Evolutionary conservation across 163 green algal species (phyloP).

Genomic region (Chloroidium sp.): DNA sequence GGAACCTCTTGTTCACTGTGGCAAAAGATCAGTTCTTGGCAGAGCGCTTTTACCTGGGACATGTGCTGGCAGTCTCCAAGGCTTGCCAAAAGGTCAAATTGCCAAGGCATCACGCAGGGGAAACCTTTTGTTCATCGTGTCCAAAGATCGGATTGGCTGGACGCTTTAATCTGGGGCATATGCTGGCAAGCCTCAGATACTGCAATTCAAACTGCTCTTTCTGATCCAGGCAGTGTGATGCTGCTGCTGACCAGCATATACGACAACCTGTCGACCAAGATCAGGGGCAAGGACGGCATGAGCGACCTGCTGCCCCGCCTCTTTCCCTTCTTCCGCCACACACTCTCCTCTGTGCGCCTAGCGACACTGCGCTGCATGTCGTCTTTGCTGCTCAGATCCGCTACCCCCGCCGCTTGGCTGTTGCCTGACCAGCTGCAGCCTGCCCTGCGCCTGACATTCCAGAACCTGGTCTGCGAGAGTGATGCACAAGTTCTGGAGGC

Average conservation of each 20-base stretch:
- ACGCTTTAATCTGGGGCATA: no score
- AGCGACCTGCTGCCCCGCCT: constrained; percentile 56
- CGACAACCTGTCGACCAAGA: background rate
- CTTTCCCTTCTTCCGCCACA: constrained; percentile 81
- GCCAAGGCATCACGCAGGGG: no score
- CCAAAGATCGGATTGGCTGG: no score
- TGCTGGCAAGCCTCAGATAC: no score
- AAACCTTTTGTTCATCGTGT: no score
- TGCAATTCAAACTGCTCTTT: no score
- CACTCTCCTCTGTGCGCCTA: constrained; percentile 59
- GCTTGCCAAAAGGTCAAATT: no score
- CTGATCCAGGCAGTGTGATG: constrained; percentile 46
- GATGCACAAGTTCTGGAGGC: constrained; percentile 32
- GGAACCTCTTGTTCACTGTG: background rate
- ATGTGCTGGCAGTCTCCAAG: no score
- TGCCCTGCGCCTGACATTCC: constrained; percentile 56
- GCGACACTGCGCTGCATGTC: constrained; percentile 56
- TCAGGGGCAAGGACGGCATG: constrained; percentile 19
- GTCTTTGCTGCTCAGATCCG: constrained; percentile 28
- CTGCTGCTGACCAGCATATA: constrained; percentile 49
- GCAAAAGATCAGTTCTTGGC: background rate
- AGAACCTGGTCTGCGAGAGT: constrained; percentile 68
- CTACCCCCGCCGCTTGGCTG: constrained; percentile 19
- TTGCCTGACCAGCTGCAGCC: constrained; percentile 15
- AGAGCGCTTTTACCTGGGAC: no score